Percentiles rank a stretch among this genome's conserved stretches.
phyloP scores from a whole-genome alignment of 75 land plant species.

The Azolla pinnata region DNA sequence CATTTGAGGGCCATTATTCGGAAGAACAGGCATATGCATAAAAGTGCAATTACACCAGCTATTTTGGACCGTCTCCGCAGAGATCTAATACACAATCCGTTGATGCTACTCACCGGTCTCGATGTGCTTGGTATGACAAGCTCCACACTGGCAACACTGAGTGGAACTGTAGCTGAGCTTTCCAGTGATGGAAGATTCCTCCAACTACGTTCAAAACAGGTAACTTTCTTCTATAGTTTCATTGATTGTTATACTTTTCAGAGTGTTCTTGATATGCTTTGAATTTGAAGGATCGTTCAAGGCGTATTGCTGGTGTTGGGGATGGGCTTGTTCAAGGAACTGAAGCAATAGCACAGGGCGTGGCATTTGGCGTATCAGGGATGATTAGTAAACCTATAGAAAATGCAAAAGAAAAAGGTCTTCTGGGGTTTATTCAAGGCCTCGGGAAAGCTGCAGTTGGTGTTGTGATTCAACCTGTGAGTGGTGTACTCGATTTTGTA shows the following conservation, averaged over 20 bases:
- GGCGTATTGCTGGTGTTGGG: conserved; percentile 79
- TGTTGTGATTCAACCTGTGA: conserved; percentile 68
- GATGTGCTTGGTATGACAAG: conserved; percentile 93
- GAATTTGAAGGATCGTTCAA: conserved; percentile 54
- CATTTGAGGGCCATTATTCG: conserved; percentile 66
- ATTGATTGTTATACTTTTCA: too few relatives aligned
- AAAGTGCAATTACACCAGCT: conserved; percentile 54
- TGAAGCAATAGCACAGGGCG: conserved; percentile 89
- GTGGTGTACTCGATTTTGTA: conserved; percentile 86
- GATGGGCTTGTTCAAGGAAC: conserved; percentile 93
- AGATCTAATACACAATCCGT: conserved; percentile 89
- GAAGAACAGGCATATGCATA: conserved; percentile 63
- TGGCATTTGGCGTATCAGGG: conserved; percentile 94
- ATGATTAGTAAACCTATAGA: conserved; percentile 72
- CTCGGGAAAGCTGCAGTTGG: conserved; percentile 76
- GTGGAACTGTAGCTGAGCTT: conserved; percentile 82
- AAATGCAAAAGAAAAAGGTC: conserved; percentile 68
- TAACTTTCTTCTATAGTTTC: conserved; percentile 9
- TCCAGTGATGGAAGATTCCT: conserved; percentile 85
- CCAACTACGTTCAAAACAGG: conserved; percentile 80
- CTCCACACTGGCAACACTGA: conserved; percentile 84
- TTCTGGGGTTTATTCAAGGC: conserved; percentile 81
- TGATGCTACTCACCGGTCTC: conserved; percentile 76
- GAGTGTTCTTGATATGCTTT: too few relatives aligned
- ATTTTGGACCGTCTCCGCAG: conserved; percentile 62